Evolutionary conservation across 371 early-diverging fungal genomes (phyloP).

Genomic region (Apophysomyces ossiformis): DNA sequence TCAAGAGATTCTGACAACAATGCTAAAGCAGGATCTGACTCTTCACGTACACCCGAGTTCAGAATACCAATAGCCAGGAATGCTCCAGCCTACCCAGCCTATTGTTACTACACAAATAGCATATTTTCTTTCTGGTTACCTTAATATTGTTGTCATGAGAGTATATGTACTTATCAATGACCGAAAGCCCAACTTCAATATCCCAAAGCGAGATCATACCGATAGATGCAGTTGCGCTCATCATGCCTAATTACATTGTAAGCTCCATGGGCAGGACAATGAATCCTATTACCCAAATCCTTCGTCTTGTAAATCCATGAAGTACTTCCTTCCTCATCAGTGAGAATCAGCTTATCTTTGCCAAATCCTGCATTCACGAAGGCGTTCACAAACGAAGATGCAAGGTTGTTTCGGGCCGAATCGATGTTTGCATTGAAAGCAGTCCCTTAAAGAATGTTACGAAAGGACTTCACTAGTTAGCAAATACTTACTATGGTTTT

Average conservation of each 20-base stretch:
- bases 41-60: slow-evolving; percentile 87
- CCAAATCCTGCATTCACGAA: slow-evolving; percentile 98
- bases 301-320: slow-evolving; percentile 97
- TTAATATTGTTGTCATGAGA: slow-evolving; percentile 88
- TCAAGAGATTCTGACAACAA: slow-evolving; percentile 87
- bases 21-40: slow-evolving; percentile 93
- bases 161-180: slow-evolving; percentile 94
- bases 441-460: slow-evolving; percentile 30
- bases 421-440: slow-evolving; percentile 79
- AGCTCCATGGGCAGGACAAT: neutral
- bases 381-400: slow-evolving; percentile 97
- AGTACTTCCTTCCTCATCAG: slow-evolving; percentile 72
- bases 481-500: slow-evolving; percentile 73
- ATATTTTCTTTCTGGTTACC: slow-evolving; percentile 31
- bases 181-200: slow-evolving; percentile 85
- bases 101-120: neutral
- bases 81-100: slow-evolving; percentile 80
- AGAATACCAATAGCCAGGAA: slow-evolving; percentile 93
- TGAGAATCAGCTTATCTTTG: slow-evolving; percentile 89
- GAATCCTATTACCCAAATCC: slow-evolving; percentile 68
- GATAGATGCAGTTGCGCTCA: slow-evolving; percentile 93
- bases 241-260: slow-evolving; percentile 63
- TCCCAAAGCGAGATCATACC: slow-evolving; percentile 95
- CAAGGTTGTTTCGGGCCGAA: slow-evolving; percentile 93
- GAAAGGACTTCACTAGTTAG: neutral